A percentile compares a stretch with the other conserved stretches of the same genome.
phyloP scores from a whole-genome alignment of 441 rosid genomes.

The Manihot esculenta region DNA sequence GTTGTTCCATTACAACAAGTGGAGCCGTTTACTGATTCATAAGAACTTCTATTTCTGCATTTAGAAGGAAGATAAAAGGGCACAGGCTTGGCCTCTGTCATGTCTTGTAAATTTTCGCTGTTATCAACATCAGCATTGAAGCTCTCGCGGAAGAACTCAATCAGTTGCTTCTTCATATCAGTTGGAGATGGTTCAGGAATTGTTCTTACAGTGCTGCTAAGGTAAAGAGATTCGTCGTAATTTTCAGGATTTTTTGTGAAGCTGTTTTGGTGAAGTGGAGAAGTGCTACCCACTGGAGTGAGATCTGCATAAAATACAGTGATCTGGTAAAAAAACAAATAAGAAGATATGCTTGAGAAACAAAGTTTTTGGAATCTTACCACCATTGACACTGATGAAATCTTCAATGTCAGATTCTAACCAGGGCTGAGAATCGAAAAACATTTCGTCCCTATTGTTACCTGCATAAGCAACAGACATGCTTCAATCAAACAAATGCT shows the following conservation, averaged over 20 bases:
- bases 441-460: slow-evolving; percentile 33
- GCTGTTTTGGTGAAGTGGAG: slow-evolving; percentile 43
- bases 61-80: slow-evolving; percentile 17
- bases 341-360: too few species aligned
- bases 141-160: slow-evolving; percentile 55
- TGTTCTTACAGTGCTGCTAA: slow-evolving; percentile 14
- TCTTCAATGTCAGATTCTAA: slow-evolving; percentile 66
- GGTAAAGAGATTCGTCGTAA: slow-evolving; percentile 21
- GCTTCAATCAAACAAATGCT: neutral
- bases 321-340: slow-evolving; percentile 5
- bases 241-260: slow-evolving; percentile 16
- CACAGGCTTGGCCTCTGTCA: slow-evolving; percentile 18
- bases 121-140: slow-evolving; percentile 13
- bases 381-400: slow-evolving; percentile 56
- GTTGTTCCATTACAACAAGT: slow-evolving; percentile 20
- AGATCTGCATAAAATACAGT: slow-evolving; percentile 30
- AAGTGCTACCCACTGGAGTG: slow-evolving; percentile 34
- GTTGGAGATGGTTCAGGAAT: slow-evolving; percentile 31
- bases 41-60: slow-evolving; percentile 22
- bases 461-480: slow-evolving; percentile 27
- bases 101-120: slow-evolving; percentile 18
- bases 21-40: slow-evolving; percentile 25
- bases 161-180: slow-evolving; percentile 50
- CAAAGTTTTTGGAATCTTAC: slow-evolving; percentile 27
- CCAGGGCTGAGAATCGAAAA: slow-evolving; percentile 55